Percentiles rank a stretch among this genome's conserved stretches.
phyloP scores from a whole-genome alignment of 2,329 filamentous ascomycete species.

The Aspergillus caelatus region DNA sequence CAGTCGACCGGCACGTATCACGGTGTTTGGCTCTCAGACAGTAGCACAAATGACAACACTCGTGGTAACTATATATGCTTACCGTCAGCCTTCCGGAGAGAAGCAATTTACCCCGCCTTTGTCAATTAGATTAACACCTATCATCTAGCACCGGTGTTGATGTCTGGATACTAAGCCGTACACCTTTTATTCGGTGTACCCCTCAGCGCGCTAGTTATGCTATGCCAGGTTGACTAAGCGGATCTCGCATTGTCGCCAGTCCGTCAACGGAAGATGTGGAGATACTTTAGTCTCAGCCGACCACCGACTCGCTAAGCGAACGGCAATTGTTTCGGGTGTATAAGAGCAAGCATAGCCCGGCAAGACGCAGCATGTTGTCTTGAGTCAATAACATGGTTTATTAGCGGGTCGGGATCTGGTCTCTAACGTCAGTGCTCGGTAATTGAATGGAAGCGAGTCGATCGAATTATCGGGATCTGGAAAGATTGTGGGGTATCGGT shows the following conservation, averaged over 20 bases:
- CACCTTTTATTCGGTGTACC: background rate
- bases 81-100: background rate
- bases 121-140: background rate
- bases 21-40: background rate
- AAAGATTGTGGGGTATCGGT: no score
- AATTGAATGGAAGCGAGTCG: no score
- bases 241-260: background rate
- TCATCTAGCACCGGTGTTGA: background rate
- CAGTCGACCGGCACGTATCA: background rate
- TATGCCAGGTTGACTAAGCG: background rate
- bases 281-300: background rate
- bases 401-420: no score
- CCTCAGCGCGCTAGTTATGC: background rate
- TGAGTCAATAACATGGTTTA: no score
- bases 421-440: no score
- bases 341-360: no score
- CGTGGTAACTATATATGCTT: background rate
- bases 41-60: background rate
- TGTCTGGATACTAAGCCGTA: background rate
- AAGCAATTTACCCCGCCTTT: background rate
- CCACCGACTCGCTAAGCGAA: background rate
- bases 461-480: no score
- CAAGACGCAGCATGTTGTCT: no score
- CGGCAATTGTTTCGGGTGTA: background rate
- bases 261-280: background rate